phyloP scores from a whole-genome alignment of 768 basidiomycete genomes.

The Leucosporidium yakuticum region DNA sequence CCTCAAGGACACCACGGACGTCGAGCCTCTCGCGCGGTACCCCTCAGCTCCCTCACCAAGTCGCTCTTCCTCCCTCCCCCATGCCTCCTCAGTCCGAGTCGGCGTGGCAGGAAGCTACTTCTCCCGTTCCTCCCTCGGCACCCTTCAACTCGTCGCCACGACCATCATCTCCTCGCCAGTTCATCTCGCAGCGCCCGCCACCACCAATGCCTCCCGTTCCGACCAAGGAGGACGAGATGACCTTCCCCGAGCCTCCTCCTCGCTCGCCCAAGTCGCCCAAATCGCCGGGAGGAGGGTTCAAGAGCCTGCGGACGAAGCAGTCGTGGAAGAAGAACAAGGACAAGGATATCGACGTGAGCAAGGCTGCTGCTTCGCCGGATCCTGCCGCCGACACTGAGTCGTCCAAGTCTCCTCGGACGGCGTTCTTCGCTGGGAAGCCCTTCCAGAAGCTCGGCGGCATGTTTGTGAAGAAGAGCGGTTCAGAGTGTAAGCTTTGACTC shows the following conservation, averaged over 20 bases:
- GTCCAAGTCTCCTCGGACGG: background rate
- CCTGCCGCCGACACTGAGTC: background rate
- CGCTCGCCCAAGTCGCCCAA: background rate
- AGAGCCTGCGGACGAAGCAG: slow-evolving; percentile 11
- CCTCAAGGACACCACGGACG: background rate
- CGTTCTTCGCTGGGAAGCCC: slow-evolving; percentile 17
- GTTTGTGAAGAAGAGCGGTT: slow-evolving; percentile 11
- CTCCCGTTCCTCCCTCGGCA: background rate
- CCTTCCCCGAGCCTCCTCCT: background rate
- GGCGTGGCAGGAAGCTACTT: too few relatives aligned
- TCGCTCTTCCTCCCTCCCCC: background rate
- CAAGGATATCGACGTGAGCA: slow-evolving; percentile 4
- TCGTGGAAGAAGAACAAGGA: slow-evolving; percentile 8
- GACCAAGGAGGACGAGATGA: background rate
- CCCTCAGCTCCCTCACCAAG: background rate
- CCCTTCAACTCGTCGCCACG: background rate
- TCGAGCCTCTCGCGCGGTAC: background rate
- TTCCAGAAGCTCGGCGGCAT: slow-evolving; percentile 3
- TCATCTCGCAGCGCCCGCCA: background rate
- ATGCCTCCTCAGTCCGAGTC: background rate
- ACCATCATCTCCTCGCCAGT: background rate
- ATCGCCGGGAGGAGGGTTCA: background rate
- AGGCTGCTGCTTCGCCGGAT: background rate
- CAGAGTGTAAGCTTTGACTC: background rate
- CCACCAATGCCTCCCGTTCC: background rate